Percentiles rank a stretch among this genome's conserved stretches.
These are phyloP conservation scores for Cucurbita argyrosperma DNA, from an alignment of 306 rosid genomes.

Conservation along the genomic window DNA sequence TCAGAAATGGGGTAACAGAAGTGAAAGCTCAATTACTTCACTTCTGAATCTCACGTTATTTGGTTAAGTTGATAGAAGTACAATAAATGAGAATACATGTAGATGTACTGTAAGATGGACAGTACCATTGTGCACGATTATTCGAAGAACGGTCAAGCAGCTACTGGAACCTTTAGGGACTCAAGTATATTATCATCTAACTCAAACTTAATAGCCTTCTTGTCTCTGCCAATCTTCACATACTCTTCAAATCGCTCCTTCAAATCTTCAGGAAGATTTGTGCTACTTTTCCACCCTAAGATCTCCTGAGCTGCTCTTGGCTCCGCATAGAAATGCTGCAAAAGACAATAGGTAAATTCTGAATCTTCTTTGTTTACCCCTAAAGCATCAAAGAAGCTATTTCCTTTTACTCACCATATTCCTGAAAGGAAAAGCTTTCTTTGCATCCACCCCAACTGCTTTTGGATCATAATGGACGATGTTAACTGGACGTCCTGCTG, in stretches of 20 bases:
- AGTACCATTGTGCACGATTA: neutral
- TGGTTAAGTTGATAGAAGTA: neutral
- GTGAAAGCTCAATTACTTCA: neutral
- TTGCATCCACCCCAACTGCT: conserved; percentile 65
- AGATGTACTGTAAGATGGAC: neutral
- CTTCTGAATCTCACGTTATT: neutral
- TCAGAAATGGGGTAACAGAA: neutral
- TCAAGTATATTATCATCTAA: conserved; percentile 71
- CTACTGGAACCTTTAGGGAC: conserved; percentile 56
- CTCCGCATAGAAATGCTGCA: conserved; percentile 92
- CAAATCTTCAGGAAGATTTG: conserved; percentile 66
- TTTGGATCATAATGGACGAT: conserved; percentile 84
- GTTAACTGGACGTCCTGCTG: conserved; percentile 63
- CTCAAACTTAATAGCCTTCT: conserved; percentile 58
- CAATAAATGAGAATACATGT: neutral
- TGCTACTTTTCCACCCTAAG: conserved; percentile 55
- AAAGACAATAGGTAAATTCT: neutral
- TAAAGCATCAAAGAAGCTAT: neutral
- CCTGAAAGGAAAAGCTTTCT: conserved; percentile 92
- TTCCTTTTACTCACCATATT: conserved; percentile 28
- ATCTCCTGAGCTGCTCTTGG: conserved; percentile 83
- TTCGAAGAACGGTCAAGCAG: conserved; percentile 27
- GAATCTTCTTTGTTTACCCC: neutral
- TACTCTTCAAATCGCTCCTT: conserved; percentile 78
- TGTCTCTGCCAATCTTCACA: conserved; percentile 75